Conservation (phyloP, 2,329 filamentous ascomycete species). For the Trichoderma guizhouense region DNA sequence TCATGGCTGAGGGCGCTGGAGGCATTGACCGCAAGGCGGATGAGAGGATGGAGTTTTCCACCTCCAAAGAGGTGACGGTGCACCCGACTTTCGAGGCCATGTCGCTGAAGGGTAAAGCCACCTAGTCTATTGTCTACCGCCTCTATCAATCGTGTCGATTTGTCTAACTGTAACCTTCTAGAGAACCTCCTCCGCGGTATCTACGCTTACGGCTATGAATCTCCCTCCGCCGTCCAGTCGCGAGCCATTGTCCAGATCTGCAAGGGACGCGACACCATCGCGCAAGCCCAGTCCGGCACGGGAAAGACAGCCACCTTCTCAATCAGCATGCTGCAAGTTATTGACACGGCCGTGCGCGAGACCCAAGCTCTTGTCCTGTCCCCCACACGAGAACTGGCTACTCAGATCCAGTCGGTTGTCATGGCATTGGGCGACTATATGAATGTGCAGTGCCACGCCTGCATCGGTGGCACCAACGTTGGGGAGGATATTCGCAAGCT, state of each 20-base stretch:
- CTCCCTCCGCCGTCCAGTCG: conserved; percentile 94
- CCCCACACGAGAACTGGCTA: conserved; percentile 92
- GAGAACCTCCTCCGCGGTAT: conserved; percentile 95
- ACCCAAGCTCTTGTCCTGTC: conserved; percentile 94
- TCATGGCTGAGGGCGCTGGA: conserved; percentile 77
- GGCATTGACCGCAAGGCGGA: conserved; percentile 87
- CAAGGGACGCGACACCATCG: conserved; percentile 98
- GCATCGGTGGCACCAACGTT: conserved; percentile 96
- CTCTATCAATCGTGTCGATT: background rate
- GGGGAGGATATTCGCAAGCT: conserved; percentile 97
- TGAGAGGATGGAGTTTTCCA: conserved; percentile 96
- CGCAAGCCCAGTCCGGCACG: conserved; percentile 94
- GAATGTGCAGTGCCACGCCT: conserved; percentile 98
- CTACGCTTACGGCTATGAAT: conserved; percentile 98
- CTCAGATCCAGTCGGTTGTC: conserved; percentile 96
- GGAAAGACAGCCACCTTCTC: conserved; percentile 97
- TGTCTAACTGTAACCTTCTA: conserved; percentile 42
- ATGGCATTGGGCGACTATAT: conserved; percentile 99
- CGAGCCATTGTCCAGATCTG: conserved; percentile 98
- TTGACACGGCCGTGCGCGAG: conserved; percentile 88
- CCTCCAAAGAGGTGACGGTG: conserved; percentile 95
- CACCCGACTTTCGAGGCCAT: conserved; percentile 93
- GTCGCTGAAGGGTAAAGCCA: conserved; percentile 73
- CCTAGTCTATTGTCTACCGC: background rate
- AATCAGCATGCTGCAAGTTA: conserved; percentile 93